These are phyloP conservation scores for Halenospora varia DNA, from an alignment of 495 filamentous ascomycete species.

Conservation along the genomic window DNA sequence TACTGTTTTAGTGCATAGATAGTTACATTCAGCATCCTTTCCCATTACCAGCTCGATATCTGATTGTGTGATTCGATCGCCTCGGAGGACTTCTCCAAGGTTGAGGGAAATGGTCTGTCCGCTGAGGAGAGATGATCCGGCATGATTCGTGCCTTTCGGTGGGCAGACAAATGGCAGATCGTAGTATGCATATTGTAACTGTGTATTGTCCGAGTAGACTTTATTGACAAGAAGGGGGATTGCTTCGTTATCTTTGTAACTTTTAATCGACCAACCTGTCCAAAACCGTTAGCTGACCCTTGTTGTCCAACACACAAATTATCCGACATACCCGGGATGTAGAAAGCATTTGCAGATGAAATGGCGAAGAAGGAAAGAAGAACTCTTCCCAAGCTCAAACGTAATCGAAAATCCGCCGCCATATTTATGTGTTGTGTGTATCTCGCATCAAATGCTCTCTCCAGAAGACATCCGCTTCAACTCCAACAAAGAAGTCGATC, in stretches of 20 bases:
- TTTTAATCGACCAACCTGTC: slow-evolving; percentile 75
- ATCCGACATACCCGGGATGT: slow-evolving; percentile 64
- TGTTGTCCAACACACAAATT: slow-evolving; percentile 15
- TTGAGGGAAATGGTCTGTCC: slow-evolving; percentile 83
- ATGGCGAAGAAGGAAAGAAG: slow-evolving; percentile 35
- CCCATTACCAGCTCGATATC: slow-evolving; percentile 85
- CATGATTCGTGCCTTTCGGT: slow-evolving; percentile 64
- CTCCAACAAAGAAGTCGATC: too few species aligned
- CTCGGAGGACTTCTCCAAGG: slow-evolving; percentile 88
- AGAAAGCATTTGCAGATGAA: slow-evolving; percentile 57
- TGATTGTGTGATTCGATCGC: slow-evolving; percentile 84
- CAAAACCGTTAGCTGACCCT: too few species aligned
- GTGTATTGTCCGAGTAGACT: slow-evolving; percentile 87
- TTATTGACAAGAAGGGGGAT: slow-evolving; percentile 94
- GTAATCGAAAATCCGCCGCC: slow-evolving; percentile 29
- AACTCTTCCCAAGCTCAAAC: slow-evolving; percentile 23
- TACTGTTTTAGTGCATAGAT: slow-evolving; percentile 69
- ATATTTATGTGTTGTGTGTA: slow-evolving; percentile 16
- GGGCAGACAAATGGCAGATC: slow-evolving; percentile 91
- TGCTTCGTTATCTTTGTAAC: slow-evolving; percentile 72
- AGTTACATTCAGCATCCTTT: slow-evolving; percentile 69
- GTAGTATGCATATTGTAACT: slow-evolving; percentile 91
- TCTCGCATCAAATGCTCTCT: too few species aligned
- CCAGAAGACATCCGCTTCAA: background rate
- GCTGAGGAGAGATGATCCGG: slow-evolving; percentile 68